These are phyloP conservation scores for Albophoma yamanashiensis DNA, from an alignment of 2,329 filamentous ascomycete species.

Conservation along the genomic window DNA sequence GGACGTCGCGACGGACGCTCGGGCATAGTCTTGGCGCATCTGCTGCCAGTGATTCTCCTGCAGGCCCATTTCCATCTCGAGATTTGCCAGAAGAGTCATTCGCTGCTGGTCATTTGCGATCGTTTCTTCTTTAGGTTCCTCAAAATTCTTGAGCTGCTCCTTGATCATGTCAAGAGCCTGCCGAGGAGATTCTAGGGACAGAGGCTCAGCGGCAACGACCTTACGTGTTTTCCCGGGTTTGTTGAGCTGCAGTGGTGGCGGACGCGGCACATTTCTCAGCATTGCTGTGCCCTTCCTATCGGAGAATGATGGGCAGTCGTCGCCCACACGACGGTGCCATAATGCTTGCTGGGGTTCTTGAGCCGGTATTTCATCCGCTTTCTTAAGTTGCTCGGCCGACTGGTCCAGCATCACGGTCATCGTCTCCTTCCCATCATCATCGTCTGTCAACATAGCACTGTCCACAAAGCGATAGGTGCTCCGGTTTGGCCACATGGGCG, in stretches of 20 bases:
- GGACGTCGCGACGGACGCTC: conserved; percentile 40
- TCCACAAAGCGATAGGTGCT: neutral
- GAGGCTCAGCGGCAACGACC: conserved; percentile 36
- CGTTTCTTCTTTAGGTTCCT: conserved; percentile 24
- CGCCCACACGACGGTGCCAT: conserved; percentile 49
- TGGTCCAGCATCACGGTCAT: conserved; percentile 35
- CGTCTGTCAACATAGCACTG: conserved; percentile 2
- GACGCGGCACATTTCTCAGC: conserved; percentile 43
- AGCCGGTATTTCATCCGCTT: conserved; percentile 4
- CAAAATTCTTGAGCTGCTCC: conserved; percentile 38
- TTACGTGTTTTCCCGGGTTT: conserved; percentile 29
- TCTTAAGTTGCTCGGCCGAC: conserved; percentile 7
- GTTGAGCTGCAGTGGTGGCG: conserved; percentile 42
- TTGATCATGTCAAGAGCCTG: conserved; percentile 39
- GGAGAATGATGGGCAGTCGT: conserved; percentile 49
- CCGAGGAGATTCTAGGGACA: conserved; percentile 41
- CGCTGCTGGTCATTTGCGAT: conserved; percentile 28
- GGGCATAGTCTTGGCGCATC: conserved; percentile 40
- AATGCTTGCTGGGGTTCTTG: conserved; percentile 7
- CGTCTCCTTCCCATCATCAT: conserved; percentile 22
- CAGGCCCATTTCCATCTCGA: conserved; percentile 51
- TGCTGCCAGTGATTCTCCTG: conserved; percentile 51
- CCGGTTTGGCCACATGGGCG: neutral
- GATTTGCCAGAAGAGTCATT: conserved; percentile 41
- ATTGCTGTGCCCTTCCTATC: conserved; percentile 32